Conservation (phyloP, 2,329 filamentous ascomycete species). For the Aspergillus hiratsukae region DNA sequence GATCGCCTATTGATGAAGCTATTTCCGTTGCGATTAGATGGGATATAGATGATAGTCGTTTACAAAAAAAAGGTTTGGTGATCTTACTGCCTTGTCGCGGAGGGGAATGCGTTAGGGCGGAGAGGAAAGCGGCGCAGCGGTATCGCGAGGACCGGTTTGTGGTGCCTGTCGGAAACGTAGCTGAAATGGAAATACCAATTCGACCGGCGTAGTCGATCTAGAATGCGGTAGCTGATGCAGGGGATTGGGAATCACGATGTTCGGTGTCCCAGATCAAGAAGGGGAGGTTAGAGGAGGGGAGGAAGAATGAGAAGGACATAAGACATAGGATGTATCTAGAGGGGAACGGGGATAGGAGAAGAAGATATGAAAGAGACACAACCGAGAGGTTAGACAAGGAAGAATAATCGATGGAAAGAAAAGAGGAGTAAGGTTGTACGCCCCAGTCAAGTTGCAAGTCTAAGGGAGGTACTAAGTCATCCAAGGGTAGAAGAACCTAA, state of each 20-base stretch:
- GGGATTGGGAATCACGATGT: neutral
- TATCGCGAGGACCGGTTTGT: conserved; percentile 2
- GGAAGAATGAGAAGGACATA: conserved; percentile 10
- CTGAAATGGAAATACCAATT: conserved; percentile 12
- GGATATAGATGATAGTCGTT: conserved; percentile 2
- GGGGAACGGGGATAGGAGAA: conserved; percentile 12
- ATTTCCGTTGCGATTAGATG: conserved; percentile 7
- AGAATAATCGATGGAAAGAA: conserved; percentile 10
- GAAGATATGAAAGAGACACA: conserved; percentile 9
- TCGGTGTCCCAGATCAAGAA: conserved; percentile 5
- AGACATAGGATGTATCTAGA: conserved; percentile 2
- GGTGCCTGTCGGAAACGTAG: conserved; percentile 2
- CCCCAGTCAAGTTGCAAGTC: conserved; percentile 1
- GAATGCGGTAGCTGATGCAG: conserved; percentile 11
- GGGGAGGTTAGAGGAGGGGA: conserved; percentile 8
- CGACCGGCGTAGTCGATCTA: conserved; percentile 5
- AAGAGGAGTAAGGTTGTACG: conserved; percentile 5
- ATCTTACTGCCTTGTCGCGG: conserved; percentile 3
- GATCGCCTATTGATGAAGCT: conserved; percentile 2
- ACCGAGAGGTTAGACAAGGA: conserved; percentile 4
- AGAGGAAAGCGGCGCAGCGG: conserved; percentile 17
- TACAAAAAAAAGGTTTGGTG: conserved; percentile 1
- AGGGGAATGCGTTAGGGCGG: conserved; percentile 5
- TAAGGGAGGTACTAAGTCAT: conserved; percentile 5
- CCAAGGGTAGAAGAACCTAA: conserved; percentile 14